Conservation (phyloP, 2,329 filamentous ascomycete genomes). For the Diplodia corticola region DNA sequence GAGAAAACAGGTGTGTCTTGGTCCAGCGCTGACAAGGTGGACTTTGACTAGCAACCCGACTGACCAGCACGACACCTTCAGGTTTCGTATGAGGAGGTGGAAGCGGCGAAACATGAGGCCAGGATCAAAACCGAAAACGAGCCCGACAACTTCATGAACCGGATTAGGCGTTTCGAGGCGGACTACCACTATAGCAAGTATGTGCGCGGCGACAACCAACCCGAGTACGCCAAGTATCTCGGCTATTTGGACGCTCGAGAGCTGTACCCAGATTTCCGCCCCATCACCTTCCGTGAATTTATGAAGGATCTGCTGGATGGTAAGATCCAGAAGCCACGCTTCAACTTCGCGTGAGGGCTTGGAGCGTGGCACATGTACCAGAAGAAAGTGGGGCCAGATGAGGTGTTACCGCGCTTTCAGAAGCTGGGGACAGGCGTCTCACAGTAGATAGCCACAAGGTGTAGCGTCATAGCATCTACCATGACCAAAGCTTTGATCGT, state of each 20-base stretch:
- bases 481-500: background rate
- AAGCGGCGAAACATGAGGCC: background rate
- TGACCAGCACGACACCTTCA: background rate
- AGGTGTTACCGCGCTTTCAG: background rate
- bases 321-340: background rate
- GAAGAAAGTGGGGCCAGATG: background rate
- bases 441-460: background rate
- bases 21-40: background rate
- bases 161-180: background rate
- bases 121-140: background rate
- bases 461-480: background rate
- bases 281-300: background rate
- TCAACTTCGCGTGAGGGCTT: background rate
- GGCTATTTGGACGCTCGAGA: conserved; percentile 56
- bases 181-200: conserved; percentile 32
- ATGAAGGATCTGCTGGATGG: background rate
- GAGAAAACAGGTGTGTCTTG: background rate
- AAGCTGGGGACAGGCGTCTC: background rate
- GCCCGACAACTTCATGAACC: background rate
- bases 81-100: background rate
- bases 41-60: background rate
- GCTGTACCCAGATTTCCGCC: conserved; percentile 54
- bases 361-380: background rate
- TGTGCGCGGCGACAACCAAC: conserved; percentile 56
- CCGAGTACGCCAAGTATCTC: conserved; percentile 55